Base-by-base conservation (phyloP, 805 yeast genomes). In the Candida schatavii region DNA sequence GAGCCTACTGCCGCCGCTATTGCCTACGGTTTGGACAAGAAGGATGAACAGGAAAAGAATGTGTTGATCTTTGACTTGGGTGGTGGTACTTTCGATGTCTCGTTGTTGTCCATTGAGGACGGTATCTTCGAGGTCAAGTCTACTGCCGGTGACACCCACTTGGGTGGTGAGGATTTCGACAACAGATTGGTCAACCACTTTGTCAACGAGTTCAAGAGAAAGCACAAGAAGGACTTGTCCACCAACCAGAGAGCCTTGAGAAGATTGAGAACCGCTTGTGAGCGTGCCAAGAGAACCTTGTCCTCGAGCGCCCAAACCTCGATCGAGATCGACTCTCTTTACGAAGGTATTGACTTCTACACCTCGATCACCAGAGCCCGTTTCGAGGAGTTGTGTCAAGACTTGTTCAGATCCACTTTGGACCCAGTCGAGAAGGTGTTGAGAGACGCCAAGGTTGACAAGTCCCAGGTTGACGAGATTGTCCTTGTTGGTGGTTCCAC, bases 131-230 rank as follows among this genome's bases (percentile, higher is more conserved):
- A 70, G 64, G 75, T 70, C 45, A 70, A 70, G 65, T 56, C 75
- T 47, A 70, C 75, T 47, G 75, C 75, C 52, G 75, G 74, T 66
- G 75, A 70, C 54, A 70, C 73, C 54, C 70, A 70, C 61, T 61
- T 61, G 46, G 97, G 97, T 79, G 97, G 97, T 83, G 97, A 90
- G 77, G 98, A 90, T 76, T 91, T 91, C 72, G 98, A 91, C 72
- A 81, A 88, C 83, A 85, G 96, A 75, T 83, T 91, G 66, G 97
- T 90, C 54, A 88, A 78, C 78, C 91, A 83, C 80, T 90, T 90
- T 68, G 87, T 84, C 55, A 83, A 80, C 66, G 97, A 91, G 76
- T 91, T 90, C 85, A 90, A 91, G 88, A 83, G 97, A 78, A 90
- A 91, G 83, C 80, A 87, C 83, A 88, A 88, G 85, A 88, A 88